Evolutionary conservation across 352 stramenopile genomes (phyloP).

Genomic region (Globisporangium uncinulatum): DNA sequence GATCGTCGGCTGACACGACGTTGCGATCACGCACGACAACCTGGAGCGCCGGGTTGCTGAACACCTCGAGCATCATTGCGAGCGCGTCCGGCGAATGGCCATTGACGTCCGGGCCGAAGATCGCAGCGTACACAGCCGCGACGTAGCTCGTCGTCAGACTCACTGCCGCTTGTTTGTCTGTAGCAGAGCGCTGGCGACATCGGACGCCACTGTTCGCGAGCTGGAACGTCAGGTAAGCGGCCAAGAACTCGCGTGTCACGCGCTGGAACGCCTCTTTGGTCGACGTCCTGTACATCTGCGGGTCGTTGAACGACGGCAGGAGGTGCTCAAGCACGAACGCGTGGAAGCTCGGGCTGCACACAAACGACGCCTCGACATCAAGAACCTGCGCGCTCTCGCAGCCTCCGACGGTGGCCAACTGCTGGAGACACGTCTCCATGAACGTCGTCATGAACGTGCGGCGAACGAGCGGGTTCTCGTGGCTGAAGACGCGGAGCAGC

Average conservation of each 20-base stretch:
- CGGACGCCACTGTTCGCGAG: conserved; percentile 1
- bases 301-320: conserved; percentile 57
- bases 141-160: conserved; percentile 24
- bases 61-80: conserved; percentile 56
- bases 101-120: conserved; percentile 41
- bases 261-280: conserved; percentile 32
- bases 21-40: conserved; percentile 1
- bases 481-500: conserved; percentile 57
- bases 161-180: not conserved
- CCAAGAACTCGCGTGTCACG: conserved; percentile 29
- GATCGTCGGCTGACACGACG: conserved; percentile 1
- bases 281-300: conserved; percentile 68
- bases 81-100: conserved; percentile 72
- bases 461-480: conserved; percentile 75
- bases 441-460: conserved; percentile 69
- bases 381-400: conserved; percentile 1
- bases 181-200: not conserved
- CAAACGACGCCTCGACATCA: conserved; percentile 28
- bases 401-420: conserved; percentile 15
- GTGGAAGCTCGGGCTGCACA: conserved; percentile 34
- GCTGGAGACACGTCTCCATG: conserved; percentile 35
- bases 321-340: conserved; percentile 49
- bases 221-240: conserved; percentile 30
- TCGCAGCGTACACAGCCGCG: conserved; percentile 28
- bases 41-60: conserved; percentile 29